Evolutionary conservation across 2,329 filamentous ascomycete genomes (phyloP).

Genomic region (Ophiocordyceps camponoti-leonardi): DNA sequence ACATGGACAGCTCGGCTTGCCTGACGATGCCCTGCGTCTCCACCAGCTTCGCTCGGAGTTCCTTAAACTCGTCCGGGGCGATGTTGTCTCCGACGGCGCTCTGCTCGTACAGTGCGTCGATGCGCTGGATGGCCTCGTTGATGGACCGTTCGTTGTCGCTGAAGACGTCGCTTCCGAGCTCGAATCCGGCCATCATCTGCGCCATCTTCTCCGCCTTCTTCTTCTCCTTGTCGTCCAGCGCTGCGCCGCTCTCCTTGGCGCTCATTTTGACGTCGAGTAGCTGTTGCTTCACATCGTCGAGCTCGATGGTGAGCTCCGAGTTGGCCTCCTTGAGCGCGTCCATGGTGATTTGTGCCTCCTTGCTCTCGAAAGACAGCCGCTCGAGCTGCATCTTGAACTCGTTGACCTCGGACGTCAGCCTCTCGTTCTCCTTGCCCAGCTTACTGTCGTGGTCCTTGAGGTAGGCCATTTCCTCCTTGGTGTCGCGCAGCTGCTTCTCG

Average conservation of each 20-base stretch:
- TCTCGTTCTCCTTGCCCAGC: slow-evolving; percentile 79
- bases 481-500: slow-evolving; percentile 66
- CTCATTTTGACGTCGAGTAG: slow-evolving; percentile 92
- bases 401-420: slow-evolving; percentile 69
- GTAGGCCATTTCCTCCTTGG: slow-evolving; percentile 69
- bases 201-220: slow-evolving; percentile 99
- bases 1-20: slow-evolving; percentile 78
- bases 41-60: slow-evolving; percentile 60
- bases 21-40: slow-evolving; percentile 86
- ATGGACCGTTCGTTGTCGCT: slow-evolving; percentile 84
- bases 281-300: slow-evolving; percentile 93
- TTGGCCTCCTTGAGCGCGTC: slow-evolving; percentile 95
- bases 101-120: slow-evolving; percentile 64
- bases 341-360: slow-evolving; percentile 95
- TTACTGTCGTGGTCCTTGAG: slow-evolving; percentile 76
- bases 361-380: slow-evolving; percentile 86
- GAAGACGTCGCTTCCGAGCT: slow-evolving; percentile 82
- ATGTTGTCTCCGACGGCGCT: slow-evolving; percentile 64
- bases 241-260: slow-evolving; percentile 79
- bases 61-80: slow-evolving; percentile 62
- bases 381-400: slow-evolving; percentile 95
- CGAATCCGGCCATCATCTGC: slow-evolving; percentile 99
- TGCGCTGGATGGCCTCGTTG: slow-evolving; percentile 63
- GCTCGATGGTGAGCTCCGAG: slow-evolving; percentile 71
- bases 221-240: slow-evolving; percentile 92